These are phyloP conservation scores for Coemansia sp. DNA, from an alignment of 192 early-diverging fungal species.

Conservation along the genomic window DNA sequence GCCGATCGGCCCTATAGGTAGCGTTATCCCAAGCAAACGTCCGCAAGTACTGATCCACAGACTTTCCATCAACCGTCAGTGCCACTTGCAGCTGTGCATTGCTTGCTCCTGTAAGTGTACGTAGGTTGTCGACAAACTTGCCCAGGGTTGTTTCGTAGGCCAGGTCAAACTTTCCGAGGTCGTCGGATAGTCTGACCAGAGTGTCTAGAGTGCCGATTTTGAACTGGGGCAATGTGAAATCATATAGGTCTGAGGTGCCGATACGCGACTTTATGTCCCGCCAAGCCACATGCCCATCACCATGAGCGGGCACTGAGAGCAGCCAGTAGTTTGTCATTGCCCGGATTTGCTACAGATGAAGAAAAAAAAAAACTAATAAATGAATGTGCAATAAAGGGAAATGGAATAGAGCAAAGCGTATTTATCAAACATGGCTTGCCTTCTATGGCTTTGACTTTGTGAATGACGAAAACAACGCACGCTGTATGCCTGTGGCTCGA, in stretches of 20 bases:
- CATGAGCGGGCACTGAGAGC: conserved; percentile 83
- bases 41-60: conserved; percentile 81
- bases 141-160: conserved; percentile 66
- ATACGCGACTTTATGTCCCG: conserved; percentile 33
- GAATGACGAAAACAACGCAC: too few species aligned
- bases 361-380: background rate
- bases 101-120: conserved; percentile 49
- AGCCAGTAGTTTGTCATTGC: conserved; percentile 60
- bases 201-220: conserved; percentile 86
- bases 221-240: conserved; percentile 86
- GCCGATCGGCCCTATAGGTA: conserved; percentile 93
- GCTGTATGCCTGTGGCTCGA: too few species aligned
- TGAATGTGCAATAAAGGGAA: background rate
- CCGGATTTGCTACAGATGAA: background rate
- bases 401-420: too few species aligned
- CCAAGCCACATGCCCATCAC: conserved; percentile 58
- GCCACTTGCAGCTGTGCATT: conserved; percentile 4
- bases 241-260: conserved; percentile 78
- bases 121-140: conserved; percentile 86
- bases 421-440: too few species aligned
- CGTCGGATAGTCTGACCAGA: conserved; percentile 91
- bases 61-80: conserved; percentile 50
- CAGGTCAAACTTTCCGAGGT: conserved; percentile 82
- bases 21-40: conserved; percentile 94
- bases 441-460: too few species aligned